Evolutionary conservation across 2,329 filamentous ascomycete species (phyloP).

Genomic region (Alternaria burnsii): DNA sequence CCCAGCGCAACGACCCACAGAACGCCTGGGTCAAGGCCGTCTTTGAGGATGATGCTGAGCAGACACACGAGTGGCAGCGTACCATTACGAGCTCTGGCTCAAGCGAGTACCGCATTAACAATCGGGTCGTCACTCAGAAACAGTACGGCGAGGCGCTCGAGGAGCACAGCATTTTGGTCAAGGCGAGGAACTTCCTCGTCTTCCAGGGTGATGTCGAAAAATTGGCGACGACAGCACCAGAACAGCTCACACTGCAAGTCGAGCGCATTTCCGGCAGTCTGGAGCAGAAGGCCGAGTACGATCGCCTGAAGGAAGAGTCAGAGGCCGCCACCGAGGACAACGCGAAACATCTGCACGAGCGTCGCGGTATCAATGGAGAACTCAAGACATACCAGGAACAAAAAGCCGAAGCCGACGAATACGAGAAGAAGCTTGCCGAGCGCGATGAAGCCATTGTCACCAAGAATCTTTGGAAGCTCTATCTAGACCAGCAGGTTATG

Average conservation of each 20-base stretch:
- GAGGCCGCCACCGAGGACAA: conserved; percentile 90
- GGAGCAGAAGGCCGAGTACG: conserved; percentile 94
- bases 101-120: conserved; percentile 98
- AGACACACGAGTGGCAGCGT: conserved; percentile 95
- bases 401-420: conserved; percentile 93
- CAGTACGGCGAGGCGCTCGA: conserved; percentile 95
- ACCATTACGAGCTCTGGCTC: conserved; percentile 87
- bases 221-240: conserved; percentile 93
- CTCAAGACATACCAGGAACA: conserved; percentile 98
- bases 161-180: conserved; percentile 95
- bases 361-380: conserved; percentile 94
- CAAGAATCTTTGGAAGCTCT: conserved; percentile 96
- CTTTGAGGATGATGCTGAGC: conserved; percentile 95
- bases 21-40: conserved; percentile 99
- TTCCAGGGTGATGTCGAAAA: conserved; percentile 98
- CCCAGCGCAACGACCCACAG: conserved; percentile 79
- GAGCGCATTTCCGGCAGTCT: conserved; percentile 97
- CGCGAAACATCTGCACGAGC: conserved; percentile 84
- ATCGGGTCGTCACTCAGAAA: conserved; percentile 83
- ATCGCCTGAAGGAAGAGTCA: conserved; percentile 83
- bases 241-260: conserved; percentile 90
- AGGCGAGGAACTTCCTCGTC: conserved; percentile 95
- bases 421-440: conserved; percentile 88
- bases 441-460: conserved; percentile 90
- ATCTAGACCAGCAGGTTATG: conserved; percentile 92